Conservation (phyloP, 192 early-diverging fungal species). For the Coemansia asiatica region DNA sequence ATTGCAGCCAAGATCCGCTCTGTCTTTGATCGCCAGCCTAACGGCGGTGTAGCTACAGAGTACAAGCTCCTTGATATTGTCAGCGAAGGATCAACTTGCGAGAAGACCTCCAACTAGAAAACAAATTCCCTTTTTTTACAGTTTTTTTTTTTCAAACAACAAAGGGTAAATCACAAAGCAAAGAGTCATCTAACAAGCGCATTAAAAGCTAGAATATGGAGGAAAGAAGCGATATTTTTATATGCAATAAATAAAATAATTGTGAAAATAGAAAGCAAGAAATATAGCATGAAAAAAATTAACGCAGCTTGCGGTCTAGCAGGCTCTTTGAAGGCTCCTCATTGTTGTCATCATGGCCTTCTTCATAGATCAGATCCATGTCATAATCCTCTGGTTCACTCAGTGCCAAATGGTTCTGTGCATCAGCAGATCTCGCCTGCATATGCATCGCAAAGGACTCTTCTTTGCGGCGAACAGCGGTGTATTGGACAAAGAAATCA, state of each 20-base stretch:
- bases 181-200: too few species aligned
- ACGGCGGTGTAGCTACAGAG: slow-evolving; percentile 34
- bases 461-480: slow-evolving; percentile 4
- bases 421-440: background rate
- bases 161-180: too few species aligned
- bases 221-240: too few species aligned
- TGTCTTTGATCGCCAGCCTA: slow-evolving; percentile 42
- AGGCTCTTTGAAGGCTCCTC: background rate
- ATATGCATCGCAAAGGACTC: slow-evolving; percentile 1
- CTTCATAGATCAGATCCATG: background rate
- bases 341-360: background rate
- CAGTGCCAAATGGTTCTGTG: background rate
- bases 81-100: slow-evolving; percentile 44
- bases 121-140: background rate
- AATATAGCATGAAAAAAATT: background rate
- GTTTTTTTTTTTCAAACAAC: too few species aligned
- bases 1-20: slow-evolving; percentile 64
- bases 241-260: too few species aligned
- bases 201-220: too few species aligned
- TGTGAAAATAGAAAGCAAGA: background rate
- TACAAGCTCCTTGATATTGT: slow-evolving; percentile 55
- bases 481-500: slow-evolving; percentile 4
- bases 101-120: slow-evolving; percentile 7
- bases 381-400: background rate
- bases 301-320: slow-evolving; percentile 22